Conservation (phyloP, 345 rosid species). For the Eucalyptus coolabah region DNA sequence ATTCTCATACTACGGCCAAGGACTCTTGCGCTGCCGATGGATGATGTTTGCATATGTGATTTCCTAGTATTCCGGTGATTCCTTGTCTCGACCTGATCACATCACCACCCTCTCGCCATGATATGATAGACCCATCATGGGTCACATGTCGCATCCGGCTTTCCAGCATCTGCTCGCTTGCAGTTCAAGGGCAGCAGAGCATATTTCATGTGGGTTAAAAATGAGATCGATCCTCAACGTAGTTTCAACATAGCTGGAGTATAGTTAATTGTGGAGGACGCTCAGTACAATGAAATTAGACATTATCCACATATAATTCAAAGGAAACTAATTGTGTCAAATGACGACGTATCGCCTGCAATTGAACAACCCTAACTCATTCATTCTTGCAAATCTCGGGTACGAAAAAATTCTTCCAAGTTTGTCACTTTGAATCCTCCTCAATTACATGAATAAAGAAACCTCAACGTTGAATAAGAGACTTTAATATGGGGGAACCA, state of each 20-base stretch:
- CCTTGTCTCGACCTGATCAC: slow-evolving; percentile 11
- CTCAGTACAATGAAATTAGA: background rate
- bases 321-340: background rate
- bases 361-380: background rate
- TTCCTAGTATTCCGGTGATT: slow-evolving; percentile 5
- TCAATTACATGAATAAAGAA: background rate
- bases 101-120: background rate
- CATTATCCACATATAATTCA: background rate
- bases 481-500: background rate
- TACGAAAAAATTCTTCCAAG: background rate
- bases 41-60: background rate
- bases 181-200: background rate
- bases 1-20: background rate
- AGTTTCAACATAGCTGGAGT: background rate
- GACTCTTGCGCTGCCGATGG: background rate
- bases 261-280: background rate
- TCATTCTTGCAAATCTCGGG: background rate
- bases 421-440: background rate
- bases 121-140: background rate
- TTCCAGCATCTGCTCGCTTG: background rate
- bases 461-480: background rate
- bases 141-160: background rate
- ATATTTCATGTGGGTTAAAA: background rate
- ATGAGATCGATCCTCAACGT: background rate
- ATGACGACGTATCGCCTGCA: background rate